Evolutionary conservation across 2,329 filamentous ascomycete genomes (phyloP), one percentile per base, ranked within the genome.

Genomic region (Myriangium duriaei): DNA sequence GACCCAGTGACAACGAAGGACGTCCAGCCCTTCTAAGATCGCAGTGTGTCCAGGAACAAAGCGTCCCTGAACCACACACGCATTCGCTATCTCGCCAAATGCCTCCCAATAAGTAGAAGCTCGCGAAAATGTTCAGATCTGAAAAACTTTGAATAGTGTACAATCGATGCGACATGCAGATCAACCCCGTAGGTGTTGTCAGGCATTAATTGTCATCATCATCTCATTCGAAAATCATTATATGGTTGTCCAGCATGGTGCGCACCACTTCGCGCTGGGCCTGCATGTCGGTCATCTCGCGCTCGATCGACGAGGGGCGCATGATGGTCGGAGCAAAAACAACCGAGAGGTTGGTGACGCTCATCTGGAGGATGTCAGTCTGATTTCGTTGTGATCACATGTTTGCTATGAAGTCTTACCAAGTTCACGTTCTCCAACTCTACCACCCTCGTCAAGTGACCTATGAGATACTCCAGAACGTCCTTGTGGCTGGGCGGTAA

Each of bases 291-390:
- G 79, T 88, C 77, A 98, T 92, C 59, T 98, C 91, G 44, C 86
- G 78, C 58, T 93, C 85, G 44, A 96, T 73, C 52, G 80, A 88
- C 54, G 78, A 71, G 40, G 92, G 86, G 49, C 88, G 76, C 84
- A 98, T 93, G 50, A 98, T 92, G 1, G 91, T 98, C 5, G 91
- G 91, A 6, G 91, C 91, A 56, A 98, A 98, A 26, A 98, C 91
- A 30, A 98, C 91, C 3, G 91, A 86, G 44, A 96, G 65, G 55
- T 98, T 98, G 62, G 92, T 83, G 40, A 88, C 83, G 15, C 85
- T 94, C 91, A 98, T 98, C 76, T 83, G 43, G 2, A 5, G n/a
- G 32, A 17, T 3, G 41, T 59, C 46, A 62, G 54, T 26, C n/a
- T n/a, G n/a, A 39, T 43, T 17, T 28, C 26, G 16, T 12, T 33